Base-by-base conservation (phyloP, 768 basidiomycete genomes). In the Boletus rubescentipes region DNA sequence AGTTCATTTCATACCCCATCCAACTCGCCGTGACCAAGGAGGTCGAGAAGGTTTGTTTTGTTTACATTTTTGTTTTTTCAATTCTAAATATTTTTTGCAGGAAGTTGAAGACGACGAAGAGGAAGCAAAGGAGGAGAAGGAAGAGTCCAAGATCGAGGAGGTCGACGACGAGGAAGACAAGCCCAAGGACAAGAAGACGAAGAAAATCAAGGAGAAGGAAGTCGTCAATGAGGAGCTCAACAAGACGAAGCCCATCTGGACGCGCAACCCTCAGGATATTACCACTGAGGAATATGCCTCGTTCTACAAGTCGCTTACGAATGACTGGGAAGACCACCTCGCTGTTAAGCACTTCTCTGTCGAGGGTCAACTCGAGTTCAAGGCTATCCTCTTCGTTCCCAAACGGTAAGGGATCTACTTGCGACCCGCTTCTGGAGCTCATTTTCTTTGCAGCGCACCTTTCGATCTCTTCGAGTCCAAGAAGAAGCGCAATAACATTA, bases 401-500 rank as follows among this genome's bases (percentile, higher is more conserved):
- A 98, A 97, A 77, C 90, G 93, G 91, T 91, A 68, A 52, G 85
- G 71, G 15, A 49, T 30, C 10, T 3, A 49, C 5, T 44, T 36
- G 6, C 37, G 31, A 49, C 29, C 31, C 0, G 12, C 18, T 15
- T 23, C 31, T 29, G 10, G 9, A 21, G 5, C 49, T 62, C 14
- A 43, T 49, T 59, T 32, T 59, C 16, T 7, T 49, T 40, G 3
- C 43, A 94, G 94, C 57, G 97, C 96, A 40, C 97, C 97, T 48
- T 98, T 98, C 76, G 97, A 99, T 70, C 89, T 99, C 72, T 99
- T 99, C 78, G 97, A 99, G 81, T 91, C 91, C 57, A 98, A 99
- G 89, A 98, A 98, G 91, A 98, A 98, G 86, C 92, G 96, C 68
- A 98, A 98, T 85, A 98, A 98, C 89, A 98, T 99, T 84, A 99